phyloP scores from a whole-genome alignment of 2,329 filamentous ascomycete species.

The Alternaria consortialis region DNA sequence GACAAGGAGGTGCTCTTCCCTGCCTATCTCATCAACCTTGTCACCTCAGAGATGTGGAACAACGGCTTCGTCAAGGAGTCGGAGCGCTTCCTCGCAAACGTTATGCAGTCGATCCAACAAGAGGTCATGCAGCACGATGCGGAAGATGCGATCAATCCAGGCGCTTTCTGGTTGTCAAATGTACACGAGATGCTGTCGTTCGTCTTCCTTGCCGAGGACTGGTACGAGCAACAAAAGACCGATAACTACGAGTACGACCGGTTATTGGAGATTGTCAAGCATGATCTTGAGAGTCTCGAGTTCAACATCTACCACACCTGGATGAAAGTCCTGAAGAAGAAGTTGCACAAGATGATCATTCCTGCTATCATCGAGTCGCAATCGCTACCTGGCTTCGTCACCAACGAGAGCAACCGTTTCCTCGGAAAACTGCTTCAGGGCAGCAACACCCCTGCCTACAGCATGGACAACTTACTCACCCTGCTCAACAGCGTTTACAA shows the following conservation, averaged over 20 bases:
- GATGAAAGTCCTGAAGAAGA: constrained; percentile 99
- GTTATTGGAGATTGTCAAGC: constrained; percentile 97
- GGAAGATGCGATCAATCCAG: constrained; percentile 95
- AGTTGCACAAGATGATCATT: constrained; percentile 99
- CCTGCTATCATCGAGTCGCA: constrained; percentile 99
- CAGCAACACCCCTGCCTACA: constrained; percentile 92
- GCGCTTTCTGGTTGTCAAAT: constrained; percentile 98
- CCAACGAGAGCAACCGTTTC: constrained; percentile 98
- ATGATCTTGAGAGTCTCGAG: constrained; percentile 95
- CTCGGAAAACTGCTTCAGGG: constrained; percentile 93
- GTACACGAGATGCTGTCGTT: constrained; percentile 99
- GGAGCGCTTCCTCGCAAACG: constrained; percentile 96
- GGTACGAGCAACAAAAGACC: constrained; percentile 99
- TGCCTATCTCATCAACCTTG: constrained; percentile 97
- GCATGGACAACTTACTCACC: constrained; percentile 98
- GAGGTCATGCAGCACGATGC: constrained; percentile 99
- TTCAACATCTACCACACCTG: constrained; percentile 99
- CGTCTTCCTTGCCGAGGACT: constrained; percentile 98
- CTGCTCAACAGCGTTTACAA: constrained; percentile 97
- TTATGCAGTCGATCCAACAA: constrained; percentile 99
- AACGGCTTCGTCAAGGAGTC: constrained; percentile 99
- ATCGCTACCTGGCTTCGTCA: constrained; percentile 96
- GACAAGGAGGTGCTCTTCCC: constrained; percentile 99
- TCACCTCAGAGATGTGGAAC: constrained; percentile 99
- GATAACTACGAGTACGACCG: constrained; percentile 99